phyloP scores from a whole-genome alignment of 2,329 filamentous ascomycete genomes.

The Drechmeria coniospora region DNA sequence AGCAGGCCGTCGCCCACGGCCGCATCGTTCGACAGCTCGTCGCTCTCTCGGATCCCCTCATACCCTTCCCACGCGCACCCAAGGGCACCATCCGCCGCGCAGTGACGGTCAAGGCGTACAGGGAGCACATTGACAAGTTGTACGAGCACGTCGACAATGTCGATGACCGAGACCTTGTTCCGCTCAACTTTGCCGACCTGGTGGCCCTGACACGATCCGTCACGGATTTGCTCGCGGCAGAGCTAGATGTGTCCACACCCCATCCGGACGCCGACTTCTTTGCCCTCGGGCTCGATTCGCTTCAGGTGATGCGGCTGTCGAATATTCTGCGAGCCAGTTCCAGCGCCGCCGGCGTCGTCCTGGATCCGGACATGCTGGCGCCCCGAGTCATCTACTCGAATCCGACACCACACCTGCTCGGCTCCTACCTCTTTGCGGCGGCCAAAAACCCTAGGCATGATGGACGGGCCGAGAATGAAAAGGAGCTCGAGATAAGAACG shows the following conservation, averaged over 20 bases:
- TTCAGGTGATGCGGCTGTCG: constrained; percentile 18
- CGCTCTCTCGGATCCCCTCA: constrained; percentile 19
- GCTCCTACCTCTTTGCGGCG: constrained; percentile 4
- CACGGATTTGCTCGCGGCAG: constrained; percentile 5
- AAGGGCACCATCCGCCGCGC: constrained; percentile 32
- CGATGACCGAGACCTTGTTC: background rate
- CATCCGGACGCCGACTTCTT: constrained; percentile 20
- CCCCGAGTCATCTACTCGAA: constrained; percentile 15
- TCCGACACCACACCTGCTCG: constrained; percentile 12
- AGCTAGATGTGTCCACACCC: constrained; percentile 7
- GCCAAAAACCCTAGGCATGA: constrained; percentile 3
- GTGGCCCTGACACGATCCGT: constrained; percentile 11
- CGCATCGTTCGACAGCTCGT: constrained; percentile 26
- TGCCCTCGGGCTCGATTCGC: constrained; percentile 21
- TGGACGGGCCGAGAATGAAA: background rate
- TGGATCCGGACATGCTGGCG: constrained; percentile 5
- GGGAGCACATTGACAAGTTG: constrained; percentile 24
- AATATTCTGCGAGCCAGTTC: constrained; percentile 8
- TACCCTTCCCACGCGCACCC: constrained; percentile 26
- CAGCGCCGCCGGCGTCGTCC: constrained; percentile 5
- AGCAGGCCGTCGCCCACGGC: constrained; percentile 27
- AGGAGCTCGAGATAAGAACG: background rate
- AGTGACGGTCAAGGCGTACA: constrained; percentile 23
- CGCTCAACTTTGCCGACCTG: constrained; percentile 9
- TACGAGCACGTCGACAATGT: constrained; percentile 15